Evolutionary conservation across 2,329 filamentous ascomycete species (phyloP).

Genomic region (Polychaeton citri): DNA sequence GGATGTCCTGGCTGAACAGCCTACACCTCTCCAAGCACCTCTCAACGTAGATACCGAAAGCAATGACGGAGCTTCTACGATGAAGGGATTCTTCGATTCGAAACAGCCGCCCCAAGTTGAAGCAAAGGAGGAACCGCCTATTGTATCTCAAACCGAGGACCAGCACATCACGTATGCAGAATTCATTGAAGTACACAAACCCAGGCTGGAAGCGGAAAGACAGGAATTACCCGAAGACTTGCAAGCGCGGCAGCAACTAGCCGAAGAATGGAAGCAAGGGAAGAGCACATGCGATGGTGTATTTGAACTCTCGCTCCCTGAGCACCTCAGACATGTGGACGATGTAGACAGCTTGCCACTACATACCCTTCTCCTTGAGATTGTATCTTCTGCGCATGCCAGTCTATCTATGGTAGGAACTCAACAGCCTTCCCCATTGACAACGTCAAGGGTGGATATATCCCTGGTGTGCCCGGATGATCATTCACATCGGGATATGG

Average conservation of each 20-base stretch:
- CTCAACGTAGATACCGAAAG: too few relatives aligned
- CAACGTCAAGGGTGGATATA: constrained; percentile 16
- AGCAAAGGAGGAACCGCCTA: neutral
- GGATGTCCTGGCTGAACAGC: neutral
- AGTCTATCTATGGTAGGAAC: constrained; percentile 1
- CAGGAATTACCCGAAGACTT: neutral
- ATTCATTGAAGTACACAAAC: neutral
- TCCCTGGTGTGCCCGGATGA: constrained; percentile 40
- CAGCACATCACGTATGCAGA: neutral
- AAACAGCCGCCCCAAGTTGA: neutral
- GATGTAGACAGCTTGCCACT: neutral
- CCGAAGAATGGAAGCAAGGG: neutral
- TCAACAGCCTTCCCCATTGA: constrained; percentile 3
- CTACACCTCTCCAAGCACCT: neutral
- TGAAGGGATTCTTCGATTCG: neutral
- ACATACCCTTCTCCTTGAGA: constrained; percentile 8
- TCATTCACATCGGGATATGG: constrained; percentile 39
- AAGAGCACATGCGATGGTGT: neutral
- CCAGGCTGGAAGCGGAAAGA: neutral
- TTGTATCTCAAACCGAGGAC: neutral
- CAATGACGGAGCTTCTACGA: neutral
- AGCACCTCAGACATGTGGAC: neutral
- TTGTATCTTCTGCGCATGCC: constrained; percentile 13
- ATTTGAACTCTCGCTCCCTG: neutral
- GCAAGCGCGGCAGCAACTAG: neutral